A percentile compares a stretch with the other conserved stretches of the same genome.
Evolutionary conservation across 2,329 filamentous ascomycete species (phyloP).

Genomic region (Fusarium sp.): DNA sequence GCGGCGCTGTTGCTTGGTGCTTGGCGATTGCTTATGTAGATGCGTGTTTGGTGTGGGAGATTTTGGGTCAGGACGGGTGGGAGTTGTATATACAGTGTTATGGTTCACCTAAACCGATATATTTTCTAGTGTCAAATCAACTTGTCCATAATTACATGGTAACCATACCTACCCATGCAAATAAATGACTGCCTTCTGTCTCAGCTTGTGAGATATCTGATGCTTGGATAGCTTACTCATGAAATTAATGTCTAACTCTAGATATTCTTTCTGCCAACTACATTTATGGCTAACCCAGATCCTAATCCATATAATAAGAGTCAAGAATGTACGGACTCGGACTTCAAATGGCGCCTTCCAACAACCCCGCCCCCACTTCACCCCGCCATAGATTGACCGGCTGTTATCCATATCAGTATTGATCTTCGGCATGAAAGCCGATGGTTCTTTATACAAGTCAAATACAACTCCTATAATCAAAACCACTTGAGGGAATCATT

Average conservation of each 20-base stretch:
- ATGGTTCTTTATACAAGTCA: not conserved
- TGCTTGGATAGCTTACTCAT: not conserved
- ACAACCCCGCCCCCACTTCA: slow-evolving; percentile 31
- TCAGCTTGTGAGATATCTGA: no score
- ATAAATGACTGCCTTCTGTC: no score
- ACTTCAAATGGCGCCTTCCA: slow-evolving; percentile 18
- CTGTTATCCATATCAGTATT: not conserved
- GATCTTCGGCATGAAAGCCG: slow-evolving; percentile 26
- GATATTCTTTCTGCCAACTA: not conserved
- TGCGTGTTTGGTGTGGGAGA: not conserved
- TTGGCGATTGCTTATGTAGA: slow-evolving; percentile 75
- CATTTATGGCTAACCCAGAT: not conserved
- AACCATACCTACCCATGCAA: not conserved
- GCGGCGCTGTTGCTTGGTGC: slow-evolving; percentile 76
- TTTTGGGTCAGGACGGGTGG: not conserved
- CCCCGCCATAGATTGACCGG: slow-evolving; percentile 17
- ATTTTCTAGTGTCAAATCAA: slow-evolving; percentile 38
- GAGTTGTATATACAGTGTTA: slow-evolving; percentile 22
- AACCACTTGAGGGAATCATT: not conserved
- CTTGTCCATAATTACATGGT: not conserved
- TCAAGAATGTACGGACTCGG: not conserved
- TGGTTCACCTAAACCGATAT: slow-evolving; percentile 40
- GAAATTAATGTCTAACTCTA: no score
- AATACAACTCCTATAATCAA: not conserved
- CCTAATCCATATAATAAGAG: no score